Evolutionary conservation across 2,329 filamentous ascomycete species (phyloP).

Genomic region (Penicillium sp.): DNA sequence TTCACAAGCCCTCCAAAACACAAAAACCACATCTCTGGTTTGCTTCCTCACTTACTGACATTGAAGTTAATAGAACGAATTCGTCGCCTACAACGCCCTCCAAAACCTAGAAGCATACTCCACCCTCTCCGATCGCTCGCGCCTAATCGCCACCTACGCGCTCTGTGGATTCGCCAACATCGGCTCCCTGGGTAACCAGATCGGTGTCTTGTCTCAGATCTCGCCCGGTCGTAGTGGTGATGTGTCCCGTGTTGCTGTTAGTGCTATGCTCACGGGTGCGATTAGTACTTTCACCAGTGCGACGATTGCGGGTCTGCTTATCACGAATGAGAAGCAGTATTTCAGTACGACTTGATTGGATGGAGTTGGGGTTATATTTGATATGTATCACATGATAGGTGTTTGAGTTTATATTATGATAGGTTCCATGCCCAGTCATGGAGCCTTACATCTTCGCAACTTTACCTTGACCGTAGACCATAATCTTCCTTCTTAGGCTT

Average conservation of each 20-base stretch:
- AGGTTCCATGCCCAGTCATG: neutral
- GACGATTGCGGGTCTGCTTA: conserved; percentile 76
- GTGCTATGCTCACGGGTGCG: conserved; percentile 77
- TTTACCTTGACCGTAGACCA: neutral
- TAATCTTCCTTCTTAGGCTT: neutral
- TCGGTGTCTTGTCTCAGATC: conserved; percentile 83
- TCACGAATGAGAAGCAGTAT: conserved; percentile 58
- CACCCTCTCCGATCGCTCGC: conserved; percentile 70
- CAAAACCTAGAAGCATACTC: conserved; percentile 60
- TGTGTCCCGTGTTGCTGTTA: conserved; percentile 76
- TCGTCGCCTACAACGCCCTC: conserved; percentile 71
- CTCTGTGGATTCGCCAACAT: conserved; percentile 85
- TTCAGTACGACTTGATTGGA: conserved; percentile 11
- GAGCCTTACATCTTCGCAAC: neutral
- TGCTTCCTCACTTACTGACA: neutral
- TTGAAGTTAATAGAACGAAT: conserved; percentile 68
- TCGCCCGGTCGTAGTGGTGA: conserved; percentile 76
- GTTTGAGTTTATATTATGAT: neutral
- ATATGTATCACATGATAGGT: neutral
- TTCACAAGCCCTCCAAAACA: conserved; percentile 14
- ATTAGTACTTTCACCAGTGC: conserved; percentile 80
- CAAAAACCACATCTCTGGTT: neutral
- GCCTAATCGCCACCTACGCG: conserved; percentile 83
- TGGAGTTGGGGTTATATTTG: neutral
- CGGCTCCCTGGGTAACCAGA: conserved; percentile 85